These are phyloP conservation scores for Schizophyllum amplum DNA, from an alignment of 1,284 basidiomycete species.

Conservation along the genomic window DNA sequence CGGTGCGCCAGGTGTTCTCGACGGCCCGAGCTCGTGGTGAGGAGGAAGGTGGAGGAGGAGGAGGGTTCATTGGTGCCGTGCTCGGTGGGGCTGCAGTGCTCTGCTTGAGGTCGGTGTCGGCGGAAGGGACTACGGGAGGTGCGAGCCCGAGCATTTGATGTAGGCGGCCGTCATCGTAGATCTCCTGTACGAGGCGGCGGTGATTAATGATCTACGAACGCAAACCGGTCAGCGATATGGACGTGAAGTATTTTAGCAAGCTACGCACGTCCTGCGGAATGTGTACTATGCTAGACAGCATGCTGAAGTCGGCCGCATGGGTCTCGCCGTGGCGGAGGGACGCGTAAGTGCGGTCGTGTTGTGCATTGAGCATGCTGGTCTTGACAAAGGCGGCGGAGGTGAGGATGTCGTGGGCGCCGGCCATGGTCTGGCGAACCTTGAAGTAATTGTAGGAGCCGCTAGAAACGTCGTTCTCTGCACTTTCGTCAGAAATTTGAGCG, in stretches of 20 bases:
- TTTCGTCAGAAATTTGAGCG: no score
- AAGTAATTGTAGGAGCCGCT: constrained; percentile 81
- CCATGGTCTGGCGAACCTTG: constrained; percentile 76
- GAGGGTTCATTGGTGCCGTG: constrained; percentile 3
- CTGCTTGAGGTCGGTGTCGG: constrained; percentile 13
- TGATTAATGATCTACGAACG: constrained; percentile 62
- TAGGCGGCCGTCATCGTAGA: constrained; percentile 55
- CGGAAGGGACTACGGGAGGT: constrained; percentile 19
- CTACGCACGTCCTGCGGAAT: constrained; percentile 71
- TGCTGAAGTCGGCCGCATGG: constrained; percentile 65
- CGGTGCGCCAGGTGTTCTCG: neutral
- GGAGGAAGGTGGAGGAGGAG: no score
- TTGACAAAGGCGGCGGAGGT: constrained; percentile 54
- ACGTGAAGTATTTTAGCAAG: constrained; percentile 6
- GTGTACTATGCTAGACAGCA: constrained; percentile 75
- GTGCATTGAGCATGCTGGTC: constrained; percentile 49
- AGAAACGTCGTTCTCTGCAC: constrained; percentile 96
- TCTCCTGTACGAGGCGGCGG: constrained; percentile 57
- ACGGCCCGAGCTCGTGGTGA: neutral
- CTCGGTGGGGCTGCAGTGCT: constrained; percentile 9
- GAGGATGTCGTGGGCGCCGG: constrained; percentile 83
- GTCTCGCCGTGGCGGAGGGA: constrained; percentile 33
- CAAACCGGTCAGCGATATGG: no score
- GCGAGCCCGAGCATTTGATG: constrained; percentile 55
- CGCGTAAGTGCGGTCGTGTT: constrained; percentile 37